Base-by-base conservation (phyloP, 2,329 filamentous ascomycete genomes). In the Calonectria hongkongensis region DNA sequence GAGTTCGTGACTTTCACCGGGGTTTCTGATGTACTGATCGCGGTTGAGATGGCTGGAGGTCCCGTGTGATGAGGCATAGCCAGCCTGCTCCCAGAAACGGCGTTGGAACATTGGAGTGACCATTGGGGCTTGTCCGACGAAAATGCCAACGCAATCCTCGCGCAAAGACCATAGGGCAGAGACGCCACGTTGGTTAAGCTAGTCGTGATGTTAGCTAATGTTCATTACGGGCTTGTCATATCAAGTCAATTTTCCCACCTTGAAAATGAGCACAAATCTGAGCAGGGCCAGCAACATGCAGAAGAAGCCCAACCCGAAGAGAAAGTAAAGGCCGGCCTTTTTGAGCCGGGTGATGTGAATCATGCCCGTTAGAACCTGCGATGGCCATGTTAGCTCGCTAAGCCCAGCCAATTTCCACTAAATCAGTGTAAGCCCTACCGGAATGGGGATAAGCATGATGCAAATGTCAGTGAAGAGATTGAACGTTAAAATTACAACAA, bases 381-480 rank as follows among this genome's bases (percentile, higher is more conserved):
- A 27, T 2, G 2, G 16, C 13, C 10, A n/a, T 27, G 21, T 60
- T 41, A 60, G 21, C 7, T 39, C 9, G 5, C n/a, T 8, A 33
- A 48, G n/a, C n/a, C 21, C n/a, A 28, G n/a, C 27, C 21, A 41
- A 18, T 4, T 18, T 28, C 6, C 2, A 18, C 12, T 12, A 3
- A 28, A 21, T 6, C 1, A 27, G 6, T 36, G 28, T 18, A 27
- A 2, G 21, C 9, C 54, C 9, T 60, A 60, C 54, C 21, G 54
- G 54, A 60, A 60, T 60, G 10, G 54, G 54, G 21, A 60, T 36
- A 3, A 60, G 54, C 54, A 60, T 60, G 30, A 60, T 60, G 54
- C 54, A 60, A 8, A 60, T 21, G 27, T 60, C 54, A n/a, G 54
- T 60, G 2, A 60, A 28, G 1, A 60, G 33, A 16, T 60, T 60